phyloP scores from a whole-genome alignment of 345 rosid species.

The Euphorbia pulcherrima region DNA sequence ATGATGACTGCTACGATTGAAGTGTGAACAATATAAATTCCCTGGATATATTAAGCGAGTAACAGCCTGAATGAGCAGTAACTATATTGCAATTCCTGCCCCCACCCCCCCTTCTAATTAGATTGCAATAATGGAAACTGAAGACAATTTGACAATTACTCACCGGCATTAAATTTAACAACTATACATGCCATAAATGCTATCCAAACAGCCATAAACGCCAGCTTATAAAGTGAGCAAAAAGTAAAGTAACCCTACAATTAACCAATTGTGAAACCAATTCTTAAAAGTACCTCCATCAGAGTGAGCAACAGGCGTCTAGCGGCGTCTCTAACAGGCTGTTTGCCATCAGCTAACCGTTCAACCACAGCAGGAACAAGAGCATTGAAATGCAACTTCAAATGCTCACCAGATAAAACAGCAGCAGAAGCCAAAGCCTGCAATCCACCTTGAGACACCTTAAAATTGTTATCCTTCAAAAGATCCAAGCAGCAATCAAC shows the following conservation, averaged over 20 bases:
- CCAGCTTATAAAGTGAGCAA: not conserved
- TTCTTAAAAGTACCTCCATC: slow-evolving; percentile 70
- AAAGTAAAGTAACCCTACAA: not conserved
- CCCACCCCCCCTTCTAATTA: not conserved
- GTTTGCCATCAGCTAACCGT: slow-evolving; percentile 82
- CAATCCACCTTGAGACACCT: slow-evolving; percentile 88
- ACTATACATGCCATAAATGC: not conserved
- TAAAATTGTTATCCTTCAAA: slow-evolving; percentile 86
- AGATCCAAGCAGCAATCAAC: slow-evolving; percentile 97
- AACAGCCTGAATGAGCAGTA: not conserved
- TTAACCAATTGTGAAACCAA: not conserved
- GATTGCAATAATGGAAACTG: slow-evolving; percentile 3
- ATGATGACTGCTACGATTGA: not conserved
- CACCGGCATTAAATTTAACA: slow-evolving; percentile 2
- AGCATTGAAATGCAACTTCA: slow-evolving; percentile 89
- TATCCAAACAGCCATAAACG: not conserved
- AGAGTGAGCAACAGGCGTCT: slow-evolving; percentile 86
- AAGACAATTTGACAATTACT: not conserved
- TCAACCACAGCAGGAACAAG: slow-evolving; percentile 93
- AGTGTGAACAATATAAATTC: not conserved
- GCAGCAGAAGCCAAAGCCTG: slow-evolving; percentile 98
- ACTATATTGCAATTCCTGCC: not conserved
- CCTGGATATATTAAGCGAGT: not conserved
- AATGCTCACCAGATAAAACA: slow-evolving; percentile 86
- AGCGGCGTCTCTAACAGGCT: slow-evolving; percentile 95